Evolutionary conservation across 495 filamentous ascomycete species (phyloP), one percentile per base, ranked within the genome.

Genomic region (Talaromyces borbonicus): DNA sequence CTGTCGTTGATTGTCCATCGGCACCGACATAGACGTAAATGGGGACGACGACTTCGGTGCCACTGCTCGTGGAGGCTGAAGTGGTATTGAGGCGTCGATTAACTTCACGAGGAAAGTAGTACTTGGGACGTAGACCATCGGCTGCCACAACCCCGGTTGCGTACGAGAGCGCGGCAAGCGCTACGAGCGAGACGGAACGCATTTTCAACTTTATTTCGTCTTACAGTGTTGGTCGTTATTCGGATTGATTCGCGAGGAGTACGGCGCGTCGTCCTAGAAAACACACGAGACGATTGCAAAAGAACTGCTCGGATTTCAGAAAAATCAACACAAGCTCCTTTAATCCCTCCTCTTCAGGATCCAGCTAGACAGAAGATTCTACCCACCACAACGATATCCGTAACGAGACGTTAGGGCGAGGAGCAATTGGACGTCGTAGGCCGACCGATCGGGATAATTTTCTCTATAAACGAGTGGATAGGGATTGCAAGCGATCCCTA

Each of bases 41-140:
- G 11, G 44, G 61, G 23, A 52, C 46, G 42, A 49, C 54, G 5
- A 55, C 57, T 37, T 50, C 59, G 41, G 29, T 41, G 16, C 15
- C 39, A 43, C 33, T 31, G 24, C 30, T 32, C 20, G 51, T 16
- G 35, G 45, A 52, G 18, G 24, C 31, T 16, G 50, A 26, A 32
- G 51, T 19, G 23, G 53, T 57, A 40, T 49, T 55, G 30, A 70
- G 51, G 22, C 62, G 53, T 30, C 72, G 58, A 58, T 74, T 77
- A 23, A 71, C 47, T 19, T 70, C 61, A 31, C 64, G 65, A 2
- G 69, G 63, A 47, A 71, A 65, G 51, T 71, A 71, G 52, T 69
- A 70, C 36, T 65, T 65, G 29, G 70, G 70, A 39, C 59, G 60
- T 36, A 62, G 56, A 16, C 61, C 54, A 8, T 46, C 30, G 24